These are phyloP conservation scores for Wickerhamiella australiensis DNA, from an alignment of 805 yeast species.

Conservation along the genomic window DNA sequence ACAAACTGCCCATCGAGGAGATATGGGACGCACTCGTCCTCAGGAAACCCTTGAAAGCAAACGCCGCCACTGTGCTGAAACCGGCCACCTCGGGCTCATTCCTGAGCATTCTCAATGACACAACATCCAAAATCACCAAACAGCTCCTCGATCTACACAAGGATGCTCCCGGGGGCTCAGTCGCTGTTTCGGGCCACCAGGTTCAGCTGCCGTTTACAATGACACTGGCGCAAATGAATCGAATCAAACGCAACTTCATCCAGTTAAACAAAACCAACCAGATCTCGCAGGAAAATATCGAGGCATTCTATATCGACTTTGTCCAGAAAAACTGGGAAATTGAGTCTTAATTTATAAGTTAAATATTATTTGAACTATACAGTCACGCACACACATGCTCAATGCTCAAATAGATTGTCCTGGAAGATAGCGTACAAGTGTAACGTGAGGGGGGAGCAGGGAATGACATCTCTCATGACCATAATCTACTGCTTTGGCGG, in stretches of 20 bases:
- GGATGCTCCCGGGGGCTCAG: conserved; percentile 30
- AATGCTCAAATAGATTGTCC: background rate
- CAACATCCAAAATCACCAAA: conserved; percentile 52
- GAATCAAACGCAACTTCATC: conserved; percentile 76
- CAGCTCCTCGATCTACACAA: conserved; percentile 54
- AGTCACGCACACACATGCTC: background rate
- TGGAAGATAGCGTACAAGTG: too few species aligned
- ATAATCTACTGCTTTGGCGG: background rate
- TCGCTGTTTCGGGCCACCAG: conserved; percentile 30
- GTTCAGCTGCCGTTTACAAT: conserved; percentile 57
- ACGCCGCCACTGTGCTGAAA: conserved; percentile 70
- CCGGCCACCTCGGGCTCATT: conserved; percentile 70
- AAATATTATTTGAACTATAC: background rate
- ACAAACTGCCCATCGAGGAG: conserved; percentile 45
- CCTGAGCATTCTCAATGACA: conserved; percentile 61
- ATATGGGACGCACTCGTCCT: conserved; percentile 41
- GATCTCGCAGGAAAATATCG: conserved; percentile 56
- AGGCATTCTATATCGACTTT: conserved; percentile 65
- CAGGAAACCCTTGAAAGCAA: conserved; percentile 53
- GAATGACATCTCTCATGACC: too few species aligned
- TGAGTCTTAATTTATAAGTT: conserved; percentile 9
- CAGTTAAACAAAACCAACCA: conserved; percentile 67
- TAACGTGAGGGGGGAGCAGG: too few species aligned
- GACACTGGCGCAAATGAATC: conserved; percentile 65
- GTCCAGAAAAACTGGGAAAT: conserved; percentile 46